Conservation (phyloP, 768 basidiomycete genomes). For the Lentinula aciculospora region DNA sequence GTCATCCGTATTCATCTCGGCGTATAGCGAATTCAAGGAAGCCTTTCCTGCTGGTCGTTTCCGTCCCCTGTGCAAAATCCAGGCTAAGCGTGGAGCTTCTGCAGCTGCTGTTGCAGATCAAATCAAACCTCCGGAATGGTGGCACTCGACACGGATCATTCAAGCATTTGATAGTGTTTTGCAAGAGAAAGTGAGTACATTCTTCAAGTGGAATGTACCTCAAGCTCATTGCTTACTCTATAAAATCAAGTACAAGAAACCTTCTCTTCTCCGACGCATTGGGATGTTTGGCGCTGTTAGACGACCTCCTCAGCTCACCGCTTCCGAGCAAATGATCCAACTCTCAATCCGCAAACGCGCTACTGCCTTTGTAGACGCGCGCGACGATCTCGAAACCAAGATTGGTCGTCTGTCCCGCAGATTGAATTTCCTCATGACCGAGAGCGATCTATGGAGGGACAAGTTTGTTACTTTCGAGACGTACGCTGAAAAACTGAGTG, state of each 20-base stretch:
- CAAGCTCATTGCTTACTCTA: conserved; percentile 7
- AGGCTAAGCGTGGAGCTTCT: conserved; percentile 76
- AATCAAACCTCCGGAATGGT: conserved; percentile 90
- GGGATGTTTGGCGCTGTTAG: conserved; percentile 68
- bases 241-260: conserved; percentile 68
- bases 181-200: conserved; percentile 62
- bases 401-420: conserved; percentile 81
- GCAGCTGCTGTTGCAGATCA: conserved; percentile 83
- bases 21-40: conserved; percentile 82
- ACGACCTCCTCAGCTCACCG: conserved; percentile 65
- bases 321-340: conserved; percentile 82
- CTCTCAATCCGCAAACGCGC: conserved; percentile 88
- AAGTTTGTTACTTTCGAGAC: conserved; percentile 93
- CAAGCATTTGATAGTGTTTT: conserved; percentile 86
- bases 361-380: conserved; percentile 89
- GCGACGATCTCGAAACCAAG: conserved; percentile 92
- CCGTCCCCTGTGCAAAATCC: conserved; percentile 86
- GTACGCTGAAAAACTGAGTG: conserved; percentile 87
- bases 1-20: background rate
- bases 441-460: conserved; percentile 85
- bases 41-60: conserved; percentile 92
- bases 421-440: conserved; percentile 89
- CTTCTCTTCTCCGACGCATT: conserved; percentile 81
- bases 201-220: background rate
- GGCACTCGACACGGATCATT: conserved; percentile 88